Evolutionary conservation across 176 grass and related monocot genomes (phyloP).

Genomic region (Calamus simplicifolius): DNA sequence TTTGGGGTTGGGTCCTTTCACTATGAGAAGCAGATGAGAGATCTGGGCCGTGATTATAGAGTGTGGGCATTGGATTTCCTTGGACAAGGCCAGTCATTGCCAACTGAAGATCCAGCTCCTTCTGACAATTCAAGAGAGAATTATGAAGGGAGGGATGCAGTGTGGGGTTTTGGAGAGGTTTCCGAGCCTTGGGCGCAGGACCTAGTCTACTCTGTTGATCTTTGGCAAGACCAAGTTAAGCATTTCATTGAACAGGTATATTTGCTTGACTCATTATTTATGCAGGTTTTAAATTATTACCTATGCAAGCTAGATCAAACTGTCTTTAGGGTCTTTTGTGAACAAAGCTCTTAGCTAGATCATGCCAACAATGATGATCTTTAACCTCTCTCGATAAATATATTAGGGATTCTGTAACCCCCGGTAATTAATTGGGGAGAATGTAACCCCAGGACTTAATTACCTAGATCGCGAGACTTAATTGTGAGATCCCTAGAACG

Average conservation of each 20-base stretch:
- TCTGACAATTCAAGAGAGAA: slow-evolving; percentile 4
- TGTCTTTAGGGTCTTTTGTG: too few relatives aligned
- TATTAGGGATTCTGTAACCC: too few relatives aligned
- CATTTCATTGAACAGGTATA: slow-evolving; percentile 83
- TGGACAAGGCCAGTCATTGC: slow-evolving; percentile 84
- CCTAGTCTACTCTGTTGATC: slow-evolving; percentile 71
- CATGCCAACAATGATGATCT: too few relatives aligned
- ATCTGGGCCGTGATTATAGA: slow-evolving; percentile 70
- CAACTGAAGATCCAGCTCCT: slow-evolving; percentile 74
- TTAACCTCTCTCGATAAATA: too few relatives aligned
- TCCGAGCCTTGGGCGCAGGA: slow-evolving; percentile 77
- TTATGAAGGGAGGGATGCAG: not conserved
- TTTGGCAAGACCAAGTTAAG: slow-evolving; percentile 81
- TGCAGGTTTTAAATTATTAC: too few relatives aligned
- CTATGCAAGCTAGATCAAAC: too few relatives aligned
- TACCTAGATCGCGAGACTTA: too few relatives aligned
- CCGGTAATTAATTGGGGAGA: too few relatives aligned
- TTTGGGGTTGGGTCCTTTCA: slow-evolving; percentile 87
- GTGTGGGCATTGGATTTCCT: slow-evolving; percentile 99
- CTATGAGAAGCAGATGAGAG: slow-evolving; percentile 85
- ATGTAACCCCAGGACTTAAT: too few relatives aligned
- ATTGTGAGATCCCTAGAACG: too few relatives aligned
- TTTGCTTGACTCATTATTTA: not conserved
- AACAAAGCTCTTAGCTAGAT: too few relatives aligned
- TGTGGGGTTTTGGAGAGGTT: slow-evolving; percentile 91